These are phyloP conservation scores for Veloboletus limbatus DNA, from an alignment of 1,284 basidiomycete genomes.

Conservation along the genomic window DNA sequence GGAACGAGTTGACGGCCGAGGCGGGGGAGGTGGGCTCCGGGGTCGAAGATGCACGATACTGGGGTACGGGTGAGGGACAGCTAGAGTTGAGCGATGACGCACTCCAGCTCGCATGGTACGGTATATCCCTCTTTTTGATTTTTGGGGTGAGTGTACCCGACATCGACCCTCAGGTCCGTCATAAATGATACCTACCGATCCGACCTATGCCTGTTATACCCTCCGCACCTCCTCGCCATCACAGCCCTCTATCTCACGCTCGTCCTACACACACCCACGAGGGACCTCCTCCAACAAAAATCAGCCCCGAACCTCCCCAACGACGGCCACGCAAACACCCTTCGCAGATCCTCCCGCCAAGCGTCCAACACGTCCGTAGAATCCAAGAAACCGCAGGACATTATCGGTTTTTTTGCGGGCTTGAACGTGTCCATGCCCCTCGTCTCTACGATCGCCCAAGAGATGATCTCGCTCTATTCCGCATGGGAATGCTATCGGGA, in stretches of 20 bases:
- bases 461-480: constrained; percentile 86
- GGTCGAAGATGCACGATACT: constrained; percentile 63
- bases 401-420: constrained; percentile 79
- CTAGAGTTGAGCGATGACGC: constrained; percentile 66
- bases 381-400: constrained; percentile 56
- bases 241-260: constrained; percentile 87
- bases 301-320: constrained; percentile 19
- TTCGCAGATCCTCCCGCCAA: constrained; percentile 56
- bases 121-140: neutral
- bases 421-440: constrained; percentile 83
- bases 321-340: constrained; percentile 20
- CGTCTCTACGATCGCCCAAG: constrained; percentile 85
- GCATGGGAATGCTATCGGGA: constrained; percentile 83
- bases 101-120: constrained; percentile 74
- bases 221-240: constrained; percentile 92
- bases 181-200: constrained; percentile 96
- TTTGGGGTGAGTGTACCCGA: neutral
- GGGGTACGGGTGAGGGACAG: constrained; percentile 69
- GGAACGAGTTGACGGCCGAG: constrained; percentile 46
- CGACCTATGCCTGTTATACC: constrained; percentile 86
- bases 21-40: constrained; percentile 63
- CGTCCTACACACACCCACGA: constrained; percentile 59
- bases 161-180: constrained; percentile 66
- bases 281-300: constrained; percentile 38
- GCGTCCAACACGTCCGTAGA: constrained; percentile 26